Conservation (phyloP, 441 rosid species). For the Erodium chrysanthum region DNA sequence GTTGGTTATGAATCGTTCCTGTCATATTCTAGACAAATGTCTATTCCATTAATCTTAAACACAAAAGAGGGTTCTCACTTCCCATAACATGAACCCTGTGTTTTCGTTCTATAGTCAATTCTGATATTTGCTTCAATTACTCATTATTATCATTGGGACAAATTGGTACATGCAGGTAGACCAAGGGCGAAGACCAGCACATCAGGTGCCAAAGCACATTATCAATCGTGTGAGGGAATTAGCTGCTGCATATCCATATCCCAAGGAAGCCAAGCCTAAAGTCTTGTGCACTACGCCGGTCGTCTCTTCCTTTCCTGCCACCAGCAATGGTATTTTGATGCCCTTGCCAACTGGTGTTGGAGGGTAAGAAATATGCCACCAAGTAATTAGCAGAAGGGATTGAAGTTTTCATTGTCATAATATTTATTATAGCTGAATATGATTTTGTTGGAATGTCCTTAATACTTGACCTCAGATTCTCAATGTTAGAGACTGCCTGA, state of each 20-base stretch:
- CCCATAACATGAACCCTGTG: not conserved
- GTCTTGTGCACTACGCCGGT: not conserved
- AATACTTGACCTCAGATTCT: not conserved
- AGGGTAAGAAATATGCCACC: not conserved
- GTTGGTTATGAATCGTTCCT: not conserved
- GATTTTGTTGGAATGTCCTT: not conserved
- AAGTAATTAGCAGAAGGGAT: not conserved
- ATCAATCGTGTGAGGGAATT: not conserved
- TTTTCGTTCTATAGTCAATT: no score
- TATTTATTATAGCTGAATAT: not conserved
- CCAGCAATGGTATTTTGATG: not conserved
- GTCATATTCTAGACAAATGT: not conserved
- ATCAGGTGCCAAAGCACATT: not conserved
- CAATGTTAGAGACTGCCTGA: no score
- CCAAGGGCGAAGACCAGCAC: conserved; percentile 2
- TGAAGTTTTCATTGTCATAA: not conserved
- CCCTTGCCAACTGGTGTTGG: conserved; percentile 7
- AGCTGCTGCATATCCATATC: conserved; percentile 8
- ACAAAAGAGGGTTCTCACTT: no score
- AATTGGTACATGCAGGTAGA: not conserved
- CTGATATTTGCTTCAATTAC: no score
- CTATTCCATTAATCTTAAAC: no score
- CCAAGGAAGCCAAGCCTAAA: not conserved
- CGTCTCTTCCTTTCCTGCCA: not conserved
- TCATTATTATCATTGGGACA: not conserved